Conservation (phyloP, 1,284 basidiomycete genomes). For the Volvariella surrecta region DNA sequence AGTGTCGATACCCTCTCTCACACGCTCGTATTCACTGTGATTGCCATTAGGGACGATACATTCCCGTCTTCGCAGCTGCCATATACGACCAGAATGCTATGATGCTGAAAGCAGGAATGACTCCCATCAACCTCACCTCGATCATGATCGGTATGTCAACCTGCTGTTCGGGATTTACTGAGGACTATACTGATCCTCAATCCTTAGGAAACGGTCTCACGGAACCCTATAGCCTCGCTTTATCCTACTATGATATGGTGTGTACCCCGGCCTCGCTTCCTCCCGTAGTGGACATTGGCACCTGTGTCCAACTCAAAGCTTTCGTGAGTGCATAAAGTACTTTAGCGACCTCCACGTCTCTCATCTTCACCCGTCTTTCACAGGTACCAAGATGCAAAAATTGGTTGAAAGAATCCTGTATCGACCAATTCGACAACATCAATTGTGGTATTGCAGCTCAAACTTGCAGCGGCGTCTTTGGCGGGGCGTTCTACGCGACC, state of each 20-base stretch:
- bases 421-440: constrained; percentile 41
- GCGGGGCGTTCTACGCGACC: constrained; percentile 21
- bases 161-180: background rate
- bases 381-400: constrained; percentile 41
- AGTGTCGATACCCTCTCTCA: constrained; percentile 9
- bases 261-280: constrained; percentile 40
- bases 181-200: background rate
- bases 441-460: constrained; percentile 38
- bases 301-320: constrained; percentile 1
- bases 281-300: constrained; percentile 23
- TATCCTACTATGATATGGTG: constrained; percentile 39
- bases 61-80: constrained; percentile 76
- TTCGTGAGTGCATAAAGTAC: constrained; percentile 12
- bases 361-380: background rate
- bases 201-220: constrained; percentile 47
- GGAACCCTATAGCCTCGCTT: constrained; percentile 31
- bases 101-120: constrained; percentile 48
- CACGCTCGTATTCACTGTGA: background rate
- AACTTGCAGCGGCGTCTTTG: constrained; percentile 35
- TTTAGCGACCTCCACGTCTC: constrained; percentile 7
- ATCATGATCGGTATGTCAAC: constrained; percentile 64
- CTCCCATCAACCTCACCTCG: constrained; percentile 72
- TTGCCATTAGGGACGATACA: constrained; percentile 58
- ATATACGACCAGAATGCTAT: constrained; percentile 73
- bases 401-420: constrained; percentile 36